These are phyloP conservation scores for Colletotrichum camelliae DNA, from an alignment of 2,329 filamentous ascomycete genomes.

Conservation along the genomic window DNA sequence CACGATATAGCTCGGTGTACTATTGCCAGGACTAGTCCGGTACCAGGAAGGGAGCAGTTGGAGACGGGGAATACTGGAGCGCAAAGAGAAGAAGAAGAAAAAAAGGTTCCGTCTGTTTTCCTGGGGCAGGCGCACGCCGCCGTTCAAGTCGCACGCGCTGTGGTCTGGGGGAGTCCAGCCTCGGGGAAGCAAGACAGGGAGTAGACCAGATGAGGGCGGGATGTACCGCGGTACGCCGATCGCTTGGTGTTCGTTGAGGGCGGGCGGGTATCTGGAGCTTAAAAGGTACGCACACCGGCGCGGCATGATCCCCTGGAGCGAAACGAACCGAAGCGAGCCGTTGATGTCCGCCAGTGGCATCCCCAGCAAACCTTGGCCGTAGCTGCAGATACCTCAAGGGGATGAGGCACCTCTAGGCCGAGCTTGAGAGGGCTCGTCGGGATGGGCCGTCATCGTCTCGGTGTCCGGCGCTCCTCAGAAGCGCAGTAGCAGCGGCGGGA, in stretches of 20 bases:
- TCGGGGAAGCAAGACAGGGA: conserved; percentile 9
- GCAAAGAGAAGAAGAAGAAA: not conserved
- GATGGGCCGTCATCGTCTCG: not conserved
- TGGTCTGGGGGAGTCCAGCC: conserved; percentile 2
- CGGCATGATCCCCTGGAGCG: conserved; percentile 1
- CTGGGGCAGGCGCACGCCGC: conserved; percentile 8
- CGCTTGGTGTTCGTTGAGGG: not conserved
- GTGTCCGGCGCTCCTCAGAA: not conserved
- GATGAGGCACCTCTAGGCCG: not conserved
- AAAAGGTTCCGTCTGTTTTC: not conserved
- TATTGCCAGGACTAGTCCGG: not conserved
- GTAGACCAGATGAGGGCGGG: not conserved
- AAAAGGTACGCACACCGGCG: not conserved
- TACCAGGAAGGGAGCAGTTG: not conserved
- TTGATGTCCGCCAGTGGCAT: conserved; percentile 13
- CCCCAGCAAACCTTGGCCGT: not conserved
- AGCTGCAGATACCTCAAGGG: not conserved
- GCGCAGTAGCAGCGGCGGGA: not conserved
- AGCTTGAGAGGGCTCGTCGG: not conserved
- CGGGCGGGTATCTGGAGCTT: not conserved
- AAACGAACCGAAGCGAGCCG: conserved; percentile 18
- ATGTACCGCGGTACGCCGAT: conserved; percentile 5
- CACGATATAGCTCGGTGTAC: not conserved
- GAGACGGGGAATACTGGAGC: not conserved
- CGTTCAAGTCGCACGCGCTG: conserved; percentile 9